phyloP scores from a whole-genome alignment of 768 basidiomycete genomes.

The Gautieria morchelliformis region DNA sequence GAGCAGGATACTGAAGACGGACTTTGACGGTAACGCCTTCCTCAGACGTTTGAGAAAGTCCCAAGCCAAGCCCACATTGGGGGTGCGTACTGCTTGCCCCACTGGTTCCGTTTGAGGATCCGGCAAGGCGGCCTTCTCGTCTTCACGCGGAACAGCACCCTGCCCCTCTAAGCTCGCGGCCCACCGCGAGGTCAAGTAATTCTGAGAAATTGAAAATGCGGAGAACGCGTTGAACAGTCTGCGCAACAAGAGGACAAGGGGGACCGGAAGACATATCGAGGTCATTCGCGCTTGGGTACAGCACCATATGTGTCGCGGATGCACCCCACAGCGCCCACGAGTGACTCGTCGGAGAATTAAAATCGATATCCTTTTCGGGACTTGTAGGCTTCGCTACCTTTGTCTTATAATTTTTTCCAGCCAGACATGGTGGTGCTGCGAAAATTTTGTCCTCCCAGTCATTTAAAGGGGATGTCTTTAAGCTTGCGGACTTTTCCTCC shows the following conservation, averaged over 20 bases:
- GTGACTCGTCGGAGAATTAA: not conserved
- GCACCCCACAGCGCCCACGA: not conserved
- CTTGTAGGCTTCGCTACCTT: too few species aligned
- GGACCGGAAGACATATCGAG: slow-evolving; percentile 41
- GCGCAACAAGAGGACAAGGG: slow-evolving; percentile 51
- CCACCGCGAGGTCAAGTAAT: slow-evolving; percentile 36
- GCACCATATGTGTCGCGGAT: not conserved
- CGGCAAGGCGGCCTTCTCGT: slow-evolving; percentile 5
- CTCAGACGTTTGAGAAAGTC: not conserved
- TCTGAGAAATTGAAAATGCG: slow-evolving; percentile 58
- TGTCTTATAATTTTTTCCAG: too few species aligned
- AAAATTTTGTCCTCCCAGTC: too few species aligned
- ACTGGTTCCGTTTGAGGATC: not conserved
- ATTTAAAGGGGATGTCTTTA: too few species aligned
- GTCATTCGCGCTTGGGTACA: slow-evolving; percentile 25
- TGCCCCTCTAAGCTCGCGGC: slow-evolving; percentile 8
- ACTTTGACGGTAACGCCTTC: not conserved
- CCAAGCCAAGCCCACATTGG: not conserved
- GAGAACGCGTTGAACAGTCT: slow-evolving; percentile 62
- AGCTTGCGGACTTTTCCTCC: too few species aligned
- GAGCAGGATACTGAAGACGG: too few species aligned
- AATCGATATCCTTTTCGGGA: too few species aligned
- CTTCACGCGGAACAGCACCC: slow-evolving; percentile 1
- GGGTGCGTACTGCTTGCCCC: not conserved
- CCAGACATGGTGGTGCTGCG: too few species aligned